Percentiles rank a stretch among this genome's conserved stretches.
phyloP scores from a whole-genome alignment of 208 protist genomes.

The Trypanosoma cruzi region DNA sequence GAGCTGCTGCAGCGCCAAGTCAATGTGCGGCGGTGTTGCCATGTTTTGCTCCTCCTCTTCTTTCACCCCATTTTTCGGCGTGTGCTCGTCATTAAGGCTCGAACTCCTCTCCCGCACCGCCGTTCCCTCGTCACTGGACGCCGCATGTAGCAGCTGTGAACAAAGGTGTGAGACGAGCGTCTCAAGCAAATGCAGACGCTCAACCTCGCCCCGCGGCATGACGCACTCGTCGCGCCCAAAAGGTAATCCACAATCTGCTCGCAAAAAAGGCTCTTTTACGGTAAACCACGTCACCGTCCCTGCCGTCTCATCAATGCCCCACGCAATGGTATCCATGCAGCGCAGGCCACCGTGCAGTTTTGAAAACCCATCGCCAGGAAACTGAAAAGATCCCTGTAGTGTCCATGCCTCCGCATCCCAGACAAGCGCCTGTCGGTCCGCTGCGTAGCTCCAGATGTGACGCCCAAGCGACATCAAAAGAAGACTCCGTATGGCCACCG shows the following conservation, averaged over 20 bases:
- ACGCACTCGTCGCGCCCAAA: conserved; percentile 10
- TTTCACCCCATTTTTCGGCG: not conserved
- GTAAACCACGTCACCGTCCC: conserved; percentile 31
- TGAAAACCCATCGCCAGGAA: conserved; percentile 31
- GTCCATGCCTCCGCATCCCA: conserved; percentile 39
- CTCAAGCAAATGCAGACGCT: conserved; percentile 12
- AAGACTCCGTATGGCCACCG: conserved; percentile 25
- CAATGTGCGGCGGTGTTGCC: conserved; percentile 16
- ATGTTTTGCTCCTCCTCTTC: not conserved
- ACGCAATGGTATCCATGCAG: conserved; percentile 36
- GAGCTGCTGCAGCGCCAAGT: conserved; percentile 20
- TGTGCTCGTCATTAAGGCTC: not conserved
- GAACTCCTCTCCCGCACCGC: not conserved
- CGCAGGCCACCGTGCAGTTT: conserved; percentile 16
- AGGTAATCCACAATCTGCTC: not conserved
- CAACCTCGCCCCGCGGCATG: not conserved
- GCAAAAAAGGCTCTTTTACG: conserved; percentile 22
- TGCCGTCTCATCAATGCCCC: conserved; percentile 32
- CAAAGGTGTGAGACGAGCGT: conserved; percentile 22
- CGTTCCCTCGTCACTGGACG: not conserved
- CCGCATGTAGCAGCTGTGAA: conserved; percentile 1
- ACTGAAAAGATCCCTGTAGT: conserved; percentile 54
- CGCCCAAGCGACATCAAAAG: conserved; percentile 45
- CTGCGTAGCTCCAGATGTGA: conserved; percentile 56
- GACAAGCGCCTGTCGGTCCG: conserved; percentile 37